A percentile compares a stretch with the other conserved stretches of the same genome.
These are phyloP conservation scores for Cucurbita pepo DNA, from an alignment of 306 rosid genomes.

Conservation along the genomic window DNA sequence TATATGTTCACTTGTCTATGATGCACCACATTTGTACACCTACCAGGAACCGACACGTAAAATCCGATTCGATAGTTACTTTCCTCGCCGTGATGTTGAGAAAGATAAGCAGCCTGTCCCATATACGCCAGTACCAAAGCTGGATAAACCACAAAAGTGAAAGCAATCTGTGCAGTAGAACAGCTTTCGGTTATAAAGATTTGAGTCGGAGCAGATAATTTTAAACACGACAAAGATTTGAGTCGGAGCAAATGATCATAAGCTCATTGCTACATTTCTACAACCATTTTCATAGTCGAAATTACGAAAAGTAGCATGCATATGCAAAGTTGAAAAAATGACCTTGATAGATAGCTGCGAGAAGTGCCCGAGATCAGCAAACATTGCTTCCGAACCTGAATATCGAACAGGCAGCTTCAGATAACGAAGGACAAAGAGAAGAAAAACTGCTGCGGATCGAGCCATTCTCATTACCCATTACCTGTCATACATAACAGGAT, in stretches of 20 bases:
- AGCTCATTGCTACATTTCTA: background rate
- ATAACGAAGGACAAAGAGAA: background rate
- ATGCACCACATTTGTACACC: slow-evolving; percentile 11
- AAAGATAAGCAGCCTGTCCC: slow-evolving; percentile 99
- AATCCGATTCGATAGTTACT: slow-evolving; percentile 67
- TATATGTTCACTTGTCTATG: background rate
- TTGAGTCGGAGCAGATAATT: background rate
- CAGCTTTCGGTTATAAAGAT: background rate
- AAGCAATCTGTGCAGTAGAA: slow-evolving; percentile 82
- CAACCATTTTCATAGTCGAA: background rate
- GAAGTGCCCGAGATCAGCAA: slow-evolving; percentile 90
- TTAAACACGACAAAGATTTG: background rate
- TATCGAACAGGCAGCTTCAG: slow-evolving; percentile 14
- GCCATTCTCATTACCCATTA: slow-evolving; percentile 42
- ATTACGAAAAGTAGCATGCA: background rate
- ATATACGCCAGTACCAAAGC: slow-evolving; percentile 78
- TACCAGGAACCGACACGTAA: slow-evolving; percentile 93
- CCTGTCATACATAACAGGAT: slow-evolving; percentile 84
- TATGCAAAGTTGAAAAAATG: background rate
- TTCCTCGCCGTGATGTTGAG: slow-evolving; percentile 47
- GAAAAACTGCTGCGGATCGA: background rate
- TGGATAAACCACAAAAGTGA: slow-evolving; percentile 80
- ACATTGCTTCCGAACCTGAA: slow-evolving; percentile 98
- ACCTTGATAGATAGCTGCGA: slow-evolving; percentile 31
- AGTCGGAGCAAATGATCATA: background rate